Conservation (phyloP, 2,329 filamentous ascomycete species). For the Dryadomyces quercivorus region DNA sequence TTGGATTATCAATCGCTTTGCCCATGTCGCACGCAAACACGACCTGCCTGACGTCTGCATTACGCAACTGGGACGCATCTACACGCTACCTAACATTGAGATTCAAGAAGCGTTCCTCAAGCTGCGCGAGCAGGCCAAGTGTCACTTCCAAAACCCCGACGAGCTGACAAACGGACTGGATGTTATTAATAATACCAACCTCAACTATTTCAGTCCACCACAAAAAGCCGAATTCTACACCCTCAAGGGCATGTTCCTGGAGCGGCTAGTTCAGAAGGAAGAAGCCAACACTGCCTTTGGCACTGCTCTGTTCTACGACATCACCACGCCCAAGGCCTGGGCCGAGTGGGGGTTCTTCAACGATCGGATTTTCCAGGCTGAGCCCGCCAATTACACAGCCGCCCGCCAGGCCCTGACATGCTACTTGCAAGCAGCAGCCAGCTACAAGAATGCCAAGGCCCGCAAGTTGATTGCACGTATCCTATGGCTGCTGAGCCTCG, state of each 20-base stretch:
- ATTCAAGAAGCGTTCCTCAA: constrained; percentile 99
- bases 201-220: constrained; percentile 92
- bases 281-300: constrained; percentile 93
- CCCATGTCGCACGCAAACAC: constrained; percentile 94
- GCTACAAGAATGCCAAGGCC: constrained; percentile 96
- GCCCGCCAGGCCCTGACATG: constrained; percentile 90
- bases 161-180: constrained; percentile 89
- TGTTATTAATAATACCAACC: constrained; percentile 98
- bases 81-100: constrained; percentile 97
- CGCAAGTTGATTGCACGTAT: constrained; percentile 87
- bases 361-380: constrained; percentile 88
- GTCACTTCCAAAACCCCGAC: constrained; percentile 90
- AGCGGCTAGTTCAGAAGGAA: constrained; percentile 79
- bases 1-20: constrained; percentile 99
- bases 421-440: constrained; percentile 87
- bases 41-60: constrained; percentile 96
- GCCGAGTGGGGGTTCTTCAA: constrained; percentile 99
- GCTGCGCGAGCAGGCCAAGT: constrained; percentile 95
- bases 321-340: constrained; percentile 93
- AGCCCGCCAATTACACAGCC: constrained; percentile 67
- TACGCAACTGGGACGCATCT: constrained; percentile 91
- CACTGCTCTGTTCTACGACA: constrained; percentile 89
- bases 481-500: constrained; percentile 87
- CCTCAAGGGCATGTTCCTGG: constrained; percentile 97
- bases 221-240: constrained; percentile 99